phyloP scores from a whole-genome alignment of 2,329 filamentous ascomycete genomes.

The Scytalidium lignicola region DNA sequence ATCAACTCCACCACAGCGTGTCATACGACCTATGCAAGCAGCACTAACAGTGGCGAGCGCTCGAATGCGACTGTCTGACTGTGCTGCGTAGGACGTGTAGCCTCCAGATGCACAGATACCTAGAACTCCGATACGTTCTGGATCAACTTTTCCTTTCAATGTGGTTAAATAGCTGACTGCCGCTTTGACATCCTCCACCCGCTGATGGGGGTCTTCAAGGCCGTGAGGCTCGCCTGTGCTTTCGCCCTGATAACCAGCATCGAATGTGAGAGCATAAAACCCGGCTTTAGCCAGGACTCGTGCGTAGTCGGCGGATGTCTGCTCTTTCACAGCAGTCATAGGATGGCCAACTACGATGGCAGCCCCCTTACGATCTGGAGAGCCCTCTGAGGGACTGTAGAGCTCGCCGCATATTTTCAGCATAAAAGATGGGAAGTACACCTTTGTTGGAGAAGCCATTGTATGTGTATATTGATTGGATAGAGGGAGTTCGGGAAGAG shows the following conservation, averaged over 20 bases:
- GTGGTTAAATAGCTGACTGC: constrained; percentile 31
- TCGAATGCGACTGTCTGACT: constrained; percentile 33
- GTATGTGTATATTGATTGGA: too few relatives aligned
- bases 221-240: constrained; percentile 29
- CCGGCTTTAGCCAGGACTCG: constrained; percentile 25
- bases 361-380: neutral
- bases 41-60: constrained; percentile 30
- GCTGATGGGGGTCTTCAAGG: constrained; percentile 33
- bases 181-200: constrained; percentile 31
- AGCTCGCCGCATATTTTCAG: too few relatives aligned
- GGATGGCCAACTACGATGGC: constrained; percentile 30
- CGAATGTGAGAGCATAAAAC: constrained; percentile 31
- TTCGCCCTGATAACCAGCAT: constrained; percentile 35
- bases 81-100: constrained; percentile 30
- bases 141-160: constrained; percentile 23
- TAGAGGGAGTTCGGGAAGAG: too few relatives aligned
- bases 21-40: constrained; percentile 27
- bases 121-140: constrained; percentile 31
- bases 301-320: constrained; percentile 31
- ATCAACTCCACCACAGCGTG: constrained; percentile 19
- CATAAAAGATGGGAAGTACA: too few relatives aligned
- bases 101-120: constrained; percentile 36
- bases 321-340: constrained; percentile 32
- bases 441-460: too few relatives aligned
- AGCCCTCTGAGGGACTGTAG: too few relatives aligned